Base-by-base conservation (phyloP, 495 filamentous ascomycete genomes). In the Lepraria neglecta region DNA sequence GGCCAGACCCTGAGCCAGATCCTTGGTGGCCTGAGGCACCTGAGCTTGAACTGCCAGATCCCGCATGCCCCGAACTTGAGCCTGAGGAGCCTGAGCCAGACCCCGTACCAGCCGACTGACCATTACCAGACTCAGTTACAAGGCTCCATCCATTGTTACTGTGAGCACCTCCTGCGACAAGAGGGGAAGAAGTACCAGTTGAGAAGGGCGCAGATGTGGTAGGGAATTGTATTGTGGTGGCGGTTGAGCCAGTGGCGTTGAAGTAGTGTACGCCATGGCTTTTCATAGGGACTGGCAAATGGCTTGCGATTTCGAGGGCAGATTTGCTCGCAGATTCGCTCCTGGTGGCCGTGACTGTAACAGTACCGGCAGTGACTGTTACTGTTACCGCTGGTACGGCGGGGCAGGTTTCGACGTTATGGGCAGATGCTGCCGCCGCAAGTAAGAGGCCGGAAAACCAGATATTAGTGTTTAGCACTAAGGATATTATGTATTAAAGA, bases 381-480 rank as follows among this genome's bases (percentile, higher is more conserved):
- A 51, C 27, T 17, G 48, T 51, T 14, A 51, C 48, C 27, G 50
- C 50, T 31, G 33, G 30, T 4, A 12, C 17, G n/a, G 50, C 30
- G 15, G 50, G 17, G 50, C 50, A 53, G 50, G 17, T 53, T 35
- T 33, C 50, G 50, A 33, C 50, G n/a, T 31, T 33, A 35, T 35
- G 31, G 27, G 30, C 50, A 53, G 50, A 53, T 53, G 28, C 50
- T 53, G 50, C 50, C 31, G 50, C 50, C 30, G 28, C 50, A 33
- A 53, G 30, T 35, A 53, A n/a, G 4, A 53, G 31, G 50, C 50
- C 31, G 30, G 17, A 53, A 19, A 53, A 27, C 50, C 50, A 53
- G 9, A 53, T 3, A 53, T 33, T 33, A 12, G 6, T 53, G 33
- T 53, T 2, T 53, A 31, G 31, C 50, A 53, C 33, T 53, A 19